Evolutionary conservation across 2,329 filamentous ascomycete species (phyloP).

Genomic region (Bipolaris zeicola): DNA sequence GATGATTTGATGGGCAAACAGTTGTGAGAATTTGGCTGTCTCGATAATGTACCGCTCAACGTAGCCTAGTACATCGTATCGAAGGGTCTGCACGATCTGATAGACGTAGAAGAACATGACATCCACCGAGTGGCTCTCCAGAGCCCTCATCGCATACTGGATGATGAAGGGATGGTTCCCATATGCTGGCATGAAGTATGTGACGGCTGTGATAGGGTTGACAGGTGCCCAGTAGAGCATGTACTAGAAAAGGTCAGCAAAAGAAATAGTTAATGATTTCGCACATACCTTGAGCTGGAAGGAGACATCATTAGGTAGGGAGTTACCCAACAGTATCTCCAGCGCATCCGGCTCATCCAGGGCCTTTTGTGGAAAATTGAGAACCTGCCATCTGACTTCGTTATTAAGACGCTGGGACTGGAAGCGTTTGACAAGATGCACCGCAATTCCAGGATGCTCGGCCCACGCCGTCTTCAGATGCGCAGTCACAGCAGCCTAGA

Average conservation of each 20-base stretch:
- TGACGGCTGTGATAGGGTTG: conserved; percentile 90
- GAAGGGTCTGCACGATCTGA: conserved; percentile 93
- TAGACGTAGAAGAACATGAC: conserved; percentile 99
- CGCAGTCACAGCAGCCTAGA: conserved; percentile 61
- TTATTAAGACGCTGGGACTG: conserved; percentile 72
- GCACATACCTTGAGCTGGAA: conserved; percentile 68
- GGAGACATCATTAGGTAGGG: conserved; percentile 77
- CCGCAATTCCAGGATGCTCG: conserved; percentile 83
- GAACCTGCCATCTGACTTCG: conserved; percentile 78
- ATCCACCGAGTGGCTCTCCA: conserved; percentile 95
- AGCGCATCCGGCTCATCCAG: conserved; percentile 81
- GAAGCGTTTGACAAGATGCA: conserved; percentile 82
- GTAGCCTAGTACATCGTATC: conserved; percentile 92
- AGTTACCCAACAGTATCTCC: conserved; percentile 77
- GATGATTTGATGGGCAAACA: conserved; percentile 99
- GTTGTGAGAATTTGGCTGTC: conserved; percentile 94
- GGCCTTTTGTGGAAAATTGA: conserved; percentile 84
- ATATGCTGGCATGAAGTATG: conserved; percentile 90
- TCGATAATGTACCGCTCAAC: conserved; percentile 96
- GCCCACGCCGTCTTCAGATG: conserved; percentile 84
- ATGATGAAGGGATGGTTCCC: conserved; percentile 90
- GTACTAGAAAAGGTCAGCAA: conserved; percentile 60
- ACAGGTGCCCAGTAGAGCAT: conserved; percentile 91
- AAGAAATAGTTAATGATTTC: not conserved
- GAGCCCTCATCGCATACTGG: conserved; percentile 93